Percentiles rank a stretch among this genome's conserved stretches.
These are phyloP conservation scores for Cercophora sp. DNA, from an alignment of 495 filamentous ascomycete genomes.

Conservation along the genomic window DNA sequence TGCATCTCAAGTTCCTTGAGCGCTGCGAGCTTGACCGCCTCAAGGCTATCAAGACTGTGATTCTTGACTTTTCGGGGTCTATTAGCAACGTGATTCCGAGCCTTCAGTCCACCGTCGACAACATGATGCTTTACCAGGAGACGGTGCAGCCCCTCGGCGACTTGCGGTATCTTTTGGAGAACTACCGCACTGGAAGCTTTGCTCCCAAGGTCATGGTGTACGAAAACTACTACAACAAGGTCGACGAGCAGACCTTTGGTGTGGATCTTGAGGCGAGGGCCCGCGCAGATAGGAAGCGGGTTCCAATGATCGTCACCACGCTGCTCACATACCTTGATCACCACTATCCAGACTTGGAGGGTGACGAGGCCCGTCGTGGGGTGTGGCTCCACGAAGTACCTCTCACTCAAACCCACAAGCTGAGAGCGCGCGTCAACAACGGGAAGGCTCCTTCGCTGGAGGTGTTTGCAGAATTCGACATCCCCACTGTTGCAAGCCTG, in stretches of 20 bases:
- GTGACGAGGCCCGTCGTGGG: conserved; percentile 84
- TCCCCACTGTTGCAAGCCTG: conserved; percentile 88
- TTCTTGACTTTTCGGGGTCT: conserved; percentile 95
- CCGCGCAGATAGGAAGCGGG: conserved; percentile 88
- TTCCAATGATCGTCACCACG: conserved; percentile 87
- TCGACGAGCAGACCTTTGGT: conserved; percentile 96
- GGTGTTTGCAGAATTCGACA: conserved; percentile 77
- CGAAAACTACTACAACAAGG: conserved; percentile 98
- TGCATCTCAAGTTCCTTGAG: conserved; percentile 93
- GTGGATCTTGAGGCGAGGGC: conserved; percentile 94
- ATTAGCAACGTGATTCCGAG: conserved; percentile 98
- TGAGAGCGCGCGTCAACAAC: conserved; percentile 79
- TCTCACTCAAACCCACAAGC: conserved; percentile 75
- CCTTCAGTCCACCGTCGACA: conserved; percentile 89
- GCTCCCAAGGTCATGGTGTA: conserved; percentile 88
- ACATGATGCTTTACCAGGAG: conserved; percentile 99
- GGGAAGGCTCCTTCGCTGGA: conserved; percentile 77
- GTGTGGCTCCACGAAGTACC: conserved; percentile 96
- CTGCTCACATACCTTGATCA: conserved; percentile 92
- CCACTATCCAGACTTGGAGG: conserved; percentile 95
- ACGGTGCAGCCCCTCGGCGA: conserved; percentile 91
- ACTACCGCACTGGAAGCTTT: conserved; percentile 92
- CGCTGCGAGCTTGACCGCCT: conserved; percentile 94
- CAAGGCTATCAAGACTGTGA: conserved; percentile 95
- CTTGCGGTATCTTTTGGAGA: conserved; percentile 93